These are phyloP conservation scores for Nannizziopsis barbatae DNA, from an alignment of 2,329 filamentous ascomycete species.

Conservation along the genomic window DNA sequence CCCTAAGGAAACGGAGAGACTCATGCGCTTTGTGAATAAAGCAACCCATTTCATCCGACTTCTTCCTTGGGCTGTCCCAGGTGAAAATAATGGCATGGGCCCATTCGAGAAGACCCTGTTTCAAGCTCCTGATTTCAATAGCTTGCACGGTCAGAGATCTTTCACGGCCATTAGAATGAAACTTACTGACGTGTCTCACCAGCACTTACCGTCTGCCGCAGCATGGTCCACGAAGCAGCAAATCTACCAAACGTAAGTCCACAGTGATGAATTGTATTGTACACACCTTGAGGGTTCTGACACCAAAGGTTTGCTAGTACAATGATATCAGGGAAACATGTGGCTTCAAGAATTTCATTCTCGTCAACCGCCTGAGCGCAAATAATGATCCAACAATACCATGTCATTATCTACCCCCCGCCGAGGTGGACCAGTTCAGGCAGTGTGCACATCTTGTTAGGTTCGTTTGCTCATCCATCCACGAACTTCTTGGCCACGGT, in stretches of 20 bases:
- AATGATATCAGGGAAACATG: conserved; percentile 69
- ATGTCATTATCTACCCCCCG: not conserved
- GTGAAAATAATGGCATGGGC: conserved; percentile 31
- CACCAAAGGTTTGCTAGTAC: conserved; percentile 34
- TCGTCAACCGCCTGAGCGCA: conserved; percentile 44
- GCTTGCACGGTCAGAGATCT: conserved; percentile 11
- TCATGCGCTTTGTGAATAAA: conserved; percentile 18
- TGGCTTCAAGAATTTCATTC: conserved; percentile 77
- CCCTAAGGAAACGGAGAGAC: conserved; percentile 16
- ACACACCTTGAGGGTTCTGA: no score
- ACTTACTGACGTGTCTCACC: conserved; percentile 3
- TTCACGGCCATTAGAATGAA: not conserved
- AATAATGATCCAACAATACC: not conserved
- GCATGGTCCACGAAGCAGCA: conserved; percentile 35
- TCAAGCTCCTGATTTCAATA: conserved; percentile 18
- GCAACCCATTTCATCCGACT: conserved; percentile 20
- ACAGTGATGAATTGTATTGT: not conserved
- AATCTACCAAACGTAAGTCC: conserved; percentile 42
- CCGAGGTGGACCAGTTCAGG: conserved; percentile 1
- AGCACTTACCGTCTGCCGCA: conserved; percentile 38
- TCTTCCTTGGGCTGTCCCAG: conserved; percentile 23
- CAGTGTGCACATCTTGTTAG: conserved; percentile 2
- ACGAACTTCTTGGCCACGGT: conserved; percentile 54
- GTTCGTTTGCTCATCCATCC: conserved; percentile 24
- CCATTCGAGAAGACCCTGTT: conserved; percentile 19